phyloP scores from a whole-genome alignment of 1,139 yeast genomes.

The Kodamaea anthophila region DNA sequence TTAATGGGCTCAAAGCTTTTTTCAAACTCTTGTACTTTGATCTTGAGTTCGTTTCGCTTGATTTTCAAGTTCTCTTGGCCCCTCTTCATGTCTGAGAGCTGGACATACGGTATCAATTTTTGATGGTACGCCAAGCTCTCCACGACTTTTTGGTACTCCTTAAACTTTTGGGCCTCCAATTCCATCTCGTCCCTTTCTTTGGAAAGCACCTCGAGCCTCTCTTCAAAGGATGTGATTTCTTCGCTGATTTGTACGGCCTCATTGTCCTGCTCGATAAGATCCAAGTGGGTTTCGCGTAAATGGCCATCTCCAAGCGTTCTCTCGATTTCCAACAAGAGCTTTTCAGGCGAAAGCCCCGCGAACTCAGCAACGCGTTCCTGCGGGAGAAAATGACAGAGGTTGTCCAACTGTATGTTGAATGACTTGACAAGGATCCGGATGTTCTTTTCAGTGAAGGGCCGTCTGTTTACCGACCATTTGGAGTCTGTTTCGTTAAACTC shows the following conservation, averaged over 20 bases:
- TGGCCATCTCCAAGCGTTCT: constrained; percentile 68
- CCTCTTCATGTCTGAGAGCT: constrained; percentile 47
- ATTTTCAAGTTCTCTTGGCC: constrained; percentile 34
- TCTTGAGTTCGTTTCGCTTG: constrained; percentile 34
- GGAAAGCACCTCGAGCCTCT: constrained; percentile 23
- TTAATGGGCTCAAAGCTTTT: constrained; percentile 26
- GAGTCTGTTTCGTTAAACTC: constrained; percentile 40
- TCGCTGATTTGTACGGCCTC: constrained; percentile 22
- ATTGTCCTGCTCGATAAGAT: constrained; percentile 48
- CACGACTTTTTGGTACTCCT: constrained; percentile 35
- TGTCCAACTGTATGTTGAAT: constrained; percentile 79
- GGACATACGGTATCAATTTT: constrained; percentile 56
- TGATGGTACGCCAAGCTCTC: constrained; percentile 43
- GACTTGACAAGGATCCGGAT: constrained; percentile 42
- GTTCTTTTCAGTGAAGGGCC: constrained; percentile 33
- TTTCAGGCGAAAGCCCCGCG: constrained; percentile 75
- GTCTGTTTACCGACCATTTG: constrained; percentile 55
- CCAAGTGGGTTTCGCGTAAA: constrained; percentile 51
- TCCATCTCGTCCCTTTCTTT: constrained; percentile 28
- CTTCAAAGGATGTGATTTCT: constrained; percentile 25
- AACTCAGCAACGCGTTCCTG: constrained; percentile 95
- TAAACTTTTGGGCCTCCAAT: constrained; percentile 33
- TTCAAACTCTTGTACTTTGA: constrained; percentile 25
- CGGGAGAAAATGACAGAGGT: constrained; percentile 89
- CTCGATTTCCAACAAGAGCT: constrained; percentile 70